Conservation (phyloP, 371 early-diverging fungal species). For the Mycotypha africana region DNA sequence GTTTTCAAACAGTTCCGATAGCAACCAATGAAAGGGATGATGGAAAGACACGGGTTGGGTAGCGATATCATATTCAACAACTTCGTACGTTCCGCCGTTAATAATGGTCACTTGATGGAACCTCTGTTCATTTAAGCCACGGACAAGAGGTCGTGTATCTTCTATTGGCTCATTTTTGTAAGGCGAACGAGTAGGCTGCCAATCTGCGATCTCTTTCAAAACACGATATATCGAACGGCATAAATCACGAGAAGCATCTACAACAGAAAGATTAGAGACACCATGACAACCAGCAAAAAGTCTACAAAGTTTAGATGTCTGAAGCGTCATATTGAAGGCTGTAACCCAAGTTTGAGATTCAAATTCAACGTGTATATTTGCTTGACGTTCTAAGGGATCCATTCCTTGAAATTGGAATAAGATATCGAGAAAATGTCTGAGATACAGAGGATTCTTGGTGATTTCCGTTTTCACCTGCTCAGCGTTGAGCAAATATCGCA, state of each 20-base stretch:
- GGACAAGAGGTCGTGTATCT: constrained; percentile 8
- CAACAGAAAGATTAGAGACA: constrained; percentile 1
- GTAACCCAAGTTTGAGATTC: constrained; percentile 87
- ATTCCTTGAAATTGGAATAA: constrained; percentile 87
- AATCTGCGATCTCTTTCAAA: constrained; percentile 51
- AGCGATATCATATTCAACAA: constrained; percentile 63
- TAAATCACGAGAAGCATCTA: constrained; percentile 18
- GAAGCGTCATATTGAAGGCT: constrained; percentile 84
- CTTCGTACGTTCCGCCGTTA: constrained; percentile 31
- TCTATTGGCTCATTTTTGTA: background rate
- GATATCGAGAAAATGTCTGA: constrained; percentile 74
- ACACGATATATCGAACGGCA: constrained; percentile 35
- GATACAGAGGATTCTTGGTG: constrained; percentile 51
- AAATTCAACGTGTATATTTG: constrained; percentile 80
- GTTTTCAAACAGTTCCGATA: constrained; percentile 73
- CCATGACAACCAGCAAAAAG: constrained; percentile 74
- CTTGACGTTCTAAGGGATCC: constrained; percentile 77
- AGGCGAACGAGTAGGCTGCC: constrained; percentile 35
- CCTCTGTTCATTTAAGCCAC: constrained; percentile 22
- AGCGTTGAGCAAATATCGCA: constrained; percentile 71
- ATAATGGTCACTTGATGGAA: constrained; percentile 23
- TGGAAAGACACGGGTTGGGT: constrained; percentile 77
- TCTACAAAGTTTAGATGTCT: constrained; percentile 71
- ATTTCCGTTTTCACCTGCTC: constrained; percentile 54
- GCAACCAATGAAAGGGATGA: constrained; percentile 89